phyloP scores from a whole-genome alignment of 2,329 filamentous ascomycete species.

The Penicillium nordicum region DNA sequence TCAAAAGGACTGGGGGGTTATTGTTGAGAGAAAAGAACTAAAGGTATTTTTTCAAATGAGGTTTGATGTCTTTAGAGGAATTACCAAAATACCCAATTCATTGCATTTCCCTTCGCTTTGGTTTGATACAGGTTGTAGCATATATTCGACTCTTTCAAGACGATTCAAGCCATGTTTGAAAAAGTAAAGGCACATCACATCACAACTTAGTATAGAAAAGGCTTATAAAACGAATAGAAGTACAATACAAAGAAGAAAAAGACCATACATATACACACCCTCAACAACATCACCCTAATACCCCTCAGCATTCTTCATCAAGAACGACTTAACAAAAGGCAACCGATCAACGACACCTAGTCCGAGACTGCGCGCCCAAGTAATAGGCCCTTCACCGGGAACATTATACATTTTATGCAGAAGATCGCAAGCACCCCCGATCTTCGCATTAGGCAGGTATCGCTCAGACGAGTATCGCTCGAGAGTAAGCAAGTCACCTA shows the following conservation, averaged over 20 bases:
- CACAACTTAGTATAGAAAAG: neutral
- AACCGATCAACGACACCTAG: conserved; percentile 72
- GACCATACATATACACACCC: conserved; percentile 2
- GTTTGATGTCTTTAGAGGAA: neutral
- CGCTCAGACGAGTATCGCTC: conserved; percentile 78
- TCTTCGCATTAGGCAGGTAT: conserved; percentile 77
- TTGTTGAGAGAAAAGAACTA: neutral
- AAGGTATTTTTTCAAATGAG: neutral
- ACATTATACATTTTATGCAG: conserved; percentile 89
- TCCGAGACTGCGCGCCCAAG: conserved; percentile 74
- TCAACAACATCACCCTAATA: conserved; percentile 14
- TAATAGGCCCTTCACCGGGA: conserved; percentile 67
- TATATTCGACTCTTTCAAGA: neutral
- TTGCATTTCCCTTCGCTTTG: conserved; percentile 1
- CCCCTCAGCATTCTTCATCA: conserved; percentile 68
- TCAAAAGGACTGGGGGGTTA: conserved; percentile 3
- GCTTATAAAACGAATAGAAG: conserved; percentile 13
- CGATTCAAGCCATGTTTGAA: neutral
- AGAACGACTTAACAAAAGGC: conserved; percentile 71
- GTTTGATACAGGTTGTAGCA: neutral
- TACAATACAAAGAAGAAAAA: conserved; percentile 17
- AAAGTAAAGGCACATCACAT: neutral
- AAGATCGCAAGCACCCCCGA: conserved; percentile 78
- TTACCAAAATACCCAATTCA: conserved; percentile 15
- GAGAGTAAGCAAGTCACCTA: conserved; percentile 73